phyloP scores from a whole-genome alignment of 129 eudicot genomes.

The Solidago caesia region DNA sequence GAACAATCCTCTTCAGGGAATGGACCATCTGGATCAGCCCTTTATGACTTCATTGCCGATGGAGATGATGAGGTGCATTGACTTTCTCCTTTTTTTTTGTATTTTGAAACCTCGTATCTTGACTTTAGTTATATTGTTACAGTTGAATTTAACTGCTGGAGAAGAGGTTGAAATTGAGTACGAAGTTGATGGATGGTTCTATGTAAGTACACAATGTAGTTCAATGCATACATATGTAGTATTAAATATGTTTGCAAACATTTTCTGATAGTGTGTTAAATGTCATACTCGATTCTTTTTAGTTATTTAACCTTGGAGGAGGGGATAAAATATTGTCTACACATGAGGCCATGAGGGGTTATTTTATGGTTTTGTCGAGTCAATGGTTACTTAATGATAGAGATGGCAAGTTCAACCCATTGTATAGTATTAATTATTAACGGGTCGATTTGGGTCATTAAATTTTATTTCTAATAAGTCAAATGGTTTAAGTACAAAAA shows the following conservation, averaged over 20 bases:
- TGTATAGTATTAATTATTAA: neutral
- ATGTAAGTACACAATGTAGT: conserved; percentile 56
- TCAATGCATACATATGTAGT: neutral
- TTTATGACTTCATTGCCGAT: conserved; percentile 98
- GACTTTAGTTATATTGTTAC: conserved; percentile 18
- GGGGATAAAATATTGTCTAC: neutral
- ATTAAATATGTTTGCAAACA: neutral
- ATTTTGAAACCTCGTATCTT: neutral
- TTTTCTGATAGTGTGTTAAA: neutral
- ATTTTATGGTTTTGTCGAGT: neutral
- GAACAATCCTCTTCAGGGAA: conserved; percentile 64
- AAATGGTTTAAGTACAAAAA: neutral
- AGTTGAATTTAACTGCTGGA: conserved; percentile 89
- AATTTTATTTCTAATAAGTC: neutral
- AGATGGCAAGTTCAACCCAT: conserved; percentile 3
- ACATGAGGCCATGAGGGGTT: neutral
- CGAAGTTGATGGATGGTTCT: conserved; percentile 99
- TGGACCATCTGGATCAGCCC: conserved; percentile 68
- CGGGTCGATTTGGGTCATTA: neutral
- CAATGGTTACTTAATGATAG: neutral
- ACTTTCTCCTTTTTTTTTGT: neutral
- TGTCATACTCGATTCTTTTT: neutral
- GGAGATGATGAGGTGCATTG: conserved; percentile 91
- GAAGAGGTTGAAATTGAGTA: conserved; percentile 91
- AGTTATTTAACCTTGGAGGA: neutral